Evolutionary conservation across 768 basidiomycete species (phyloP).

Genomic region (Chalciporus chontae): DNA sequence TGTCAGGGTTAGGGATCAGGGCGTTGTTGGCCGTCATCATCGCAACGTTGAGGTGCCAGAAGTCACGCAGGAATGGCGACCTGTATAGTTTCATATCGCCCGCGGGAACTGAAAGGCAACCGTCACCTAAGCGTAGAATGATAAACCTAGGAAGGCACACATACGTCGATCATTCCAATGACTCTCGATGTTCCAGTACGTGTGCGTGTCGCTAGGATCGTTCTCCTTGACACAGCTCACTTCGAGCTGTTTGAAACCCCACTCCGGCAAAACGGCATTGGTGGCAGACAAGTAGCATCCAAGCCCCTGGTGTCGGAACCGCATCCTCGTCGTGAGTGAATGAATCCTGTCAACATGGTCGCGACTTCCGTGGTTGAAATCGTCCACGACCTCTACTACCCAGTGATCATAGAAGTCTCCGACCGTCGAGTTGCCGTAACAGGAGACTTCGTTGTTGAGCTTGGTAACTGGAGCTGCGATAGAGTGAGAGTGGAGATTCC

Average conservation of each 20-base stretch:
- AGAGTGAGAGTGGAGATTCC: constrained; percentile 90
- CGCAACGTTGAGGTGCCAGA: constrained; percentile 98
- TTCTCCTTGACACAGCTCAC: constrained; percentile 92
- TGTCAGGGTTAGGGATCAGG: constrained; percentile 94
- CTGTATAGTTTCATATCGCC: constrained; percentile 81
- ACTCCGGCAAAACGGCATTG: constrained; percentile 87
- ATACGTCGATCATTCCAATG: constrained; percentile 94
- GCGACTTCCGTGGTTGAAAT: constrained; percentile 62
- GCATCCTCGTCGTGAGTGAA: constrained; percentile 84
- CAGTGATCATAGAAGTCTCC: constrained; percentile 91
- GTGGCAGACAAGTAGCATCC: constrained; percentile 91
- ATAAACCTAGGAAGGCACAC: constrained; percentile 31
- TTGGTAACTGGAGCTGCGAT: constrained; percentile 88
- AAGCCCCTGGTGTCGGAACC: constrained; percentile 72
- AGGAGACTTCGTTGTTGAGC: constrained; percentile 86
- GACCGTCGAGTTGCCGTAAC: constrained; percentile 87
- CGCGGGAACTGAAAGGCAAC: constrained; percentile 57
- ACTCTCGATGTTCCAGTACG: constrained; percentile 97
- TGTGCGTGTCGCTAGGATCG: constrained; percentile 73
- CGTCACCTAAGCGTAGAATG: constrained; percentile 1
- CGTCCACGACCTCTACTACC: constrained; percentile 92
- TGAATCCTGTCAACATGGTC: constrained; percentile 67
- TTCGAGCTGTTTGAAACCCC: constrained; percentile 99
- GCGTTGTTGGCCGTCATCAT: constrained; percentile 99
- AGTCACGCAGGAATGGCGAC: constrained; percentile 93